Percentiles rank a stretch among this genome's conserved stretches.
Conservation (phyloP, 768 basidiomycete species). For the Mrakia blollopis region DNA sequence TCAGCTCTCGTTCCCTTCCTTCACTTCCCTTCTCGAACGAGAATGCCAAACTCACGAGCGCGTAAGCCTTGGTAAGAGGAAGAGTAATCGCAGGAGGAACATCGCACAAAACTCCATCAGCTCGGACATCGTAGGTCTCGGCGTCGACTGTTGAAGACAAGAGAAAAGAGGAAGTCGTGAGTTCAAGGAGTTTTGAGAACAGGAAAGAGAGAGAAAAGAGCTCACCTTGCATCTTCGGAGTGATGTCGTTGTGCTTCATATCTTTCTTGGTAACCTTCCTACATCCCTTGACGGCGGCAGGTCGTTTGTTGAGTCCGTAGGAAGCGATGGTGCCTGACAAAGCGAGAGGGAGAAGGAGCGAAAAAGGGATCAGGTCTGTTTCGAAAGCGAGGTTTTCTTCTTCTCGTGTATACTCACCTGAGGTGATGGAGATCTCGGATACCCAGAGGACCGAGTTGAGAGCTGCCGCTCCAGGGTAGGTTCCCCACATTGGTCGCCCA, state of each 20-base stretch:
- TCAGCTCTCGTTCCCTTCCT: constrained; percentile 1
- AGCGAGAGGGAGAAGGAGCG: not conserved
- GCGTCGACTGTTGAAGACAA: constrained; percentile 65
- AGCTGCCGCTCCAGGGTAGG: constrained; percentile 68
- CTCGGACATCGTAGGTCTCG: constrained; percentile 80
- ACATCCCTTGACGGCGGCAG: constrained; percentile 71
- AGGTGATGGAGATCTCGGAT: constrained; percentile 61
- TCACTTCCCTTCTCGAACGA: not conserved
- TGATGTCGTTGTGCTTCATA: constrained; percentile 86
- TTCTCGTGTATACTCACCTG: constrained; percentile 41
- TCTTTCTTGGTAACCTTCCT: constrained; percentile 71
- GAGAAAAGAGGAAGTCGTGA: not conserved
- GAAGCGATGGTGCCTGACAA: constrained; percentile 55
- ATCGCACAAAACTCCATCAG: constrained; percentile 71
- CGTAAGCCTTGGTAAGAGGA: constrained; percentile 68
- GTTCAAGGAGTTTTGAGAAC: not conserved
- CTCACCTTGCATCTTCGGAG: constrained; percentile 64
- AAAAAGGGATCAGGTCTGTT: not conserved
- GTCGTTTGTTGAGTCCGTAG: constrained; percentile 66
- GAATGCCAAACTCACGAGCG: constrained; percentile 40
- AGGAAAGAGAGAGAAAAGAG: not conserved
- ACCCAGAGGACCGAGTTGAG: constrained; percentile 83
- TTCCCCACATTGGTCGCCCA: constrained; percentile 90
- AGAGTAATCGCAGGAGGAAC: constrained; percentile 66
- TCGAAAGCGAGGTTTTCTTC: too few relatives aligned